Percentiles rank a stretch among this genome's conserved stretches.
These are phyloP conservation scores for Truncatella angustata DNA, from an alignment of 2,329 filamentous ascomycete genomes.

Conservation along the genomic window DNA sequence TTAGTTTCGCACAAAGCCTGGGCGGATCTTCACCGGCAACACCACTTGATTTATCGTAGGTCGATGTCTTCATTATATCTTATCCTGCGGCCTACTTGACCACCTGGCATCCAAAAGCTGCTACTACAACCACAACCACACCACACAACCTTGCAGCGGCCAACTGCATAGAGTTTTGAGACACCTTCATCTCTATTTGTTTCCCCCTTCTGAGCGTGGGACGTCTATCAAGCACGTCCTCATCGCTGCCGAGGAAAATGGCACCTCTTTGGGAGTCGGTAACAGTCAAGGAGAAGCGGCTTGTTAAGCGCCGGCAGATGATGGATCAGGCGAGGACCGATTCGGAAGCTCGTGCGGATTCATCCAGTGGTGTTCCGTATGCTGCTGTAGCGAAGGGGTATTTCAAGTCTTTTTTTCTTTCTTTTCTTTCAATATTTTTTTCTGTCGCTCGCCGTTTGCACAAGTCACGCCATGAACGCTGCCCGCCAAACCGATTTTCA, in stretches of 20 bases:
- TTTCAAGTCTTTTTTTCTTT: not conserved
- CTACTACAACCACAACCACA: too few relatives aligned
- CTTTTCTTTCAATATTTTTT: not conserved
- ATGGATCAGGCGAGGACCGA: not conserved
- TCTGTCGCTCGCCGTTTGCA: not conserved
- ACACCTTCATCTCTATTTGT: not conserved
- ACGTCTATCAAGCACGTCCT: not conserved
- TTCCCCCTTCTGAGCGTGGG: not conserved
- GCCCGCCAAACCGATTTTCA: not conserved
- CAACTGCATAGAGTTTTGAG: not conserved
- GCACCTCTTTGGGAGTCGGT: not conserved
- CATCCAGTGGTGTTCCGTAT: constrained; percentile 18
- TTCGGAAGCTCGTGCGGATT: not conserved
- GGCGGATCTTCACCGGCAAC: constrained; percentile 61
- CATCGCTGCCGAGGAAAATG: not conserved
- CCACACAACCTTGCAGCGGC: not conserved
- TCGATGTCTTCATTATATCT: constrained; percentile 24
- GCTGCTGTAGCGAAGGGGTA: constrained; percentile 26
- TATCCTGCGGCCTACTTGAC: not conserved
- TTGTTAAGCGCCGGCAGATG: not conserved
- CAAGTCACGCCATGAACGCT: not conserved
- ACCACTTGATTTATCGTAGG: constrained; percentile 64
- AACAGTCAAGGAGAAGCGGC: not conserved
- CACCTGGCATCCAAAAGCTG: not conserved
- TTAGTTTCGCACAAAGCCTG: constrained; percentile 67